Evolutionary conservation across 2,329 filamentous ascomycete species (phyloP), one percentile per base, ranked within the genome.

Genomic region (Verticillium nonalfalfae): DNA sequence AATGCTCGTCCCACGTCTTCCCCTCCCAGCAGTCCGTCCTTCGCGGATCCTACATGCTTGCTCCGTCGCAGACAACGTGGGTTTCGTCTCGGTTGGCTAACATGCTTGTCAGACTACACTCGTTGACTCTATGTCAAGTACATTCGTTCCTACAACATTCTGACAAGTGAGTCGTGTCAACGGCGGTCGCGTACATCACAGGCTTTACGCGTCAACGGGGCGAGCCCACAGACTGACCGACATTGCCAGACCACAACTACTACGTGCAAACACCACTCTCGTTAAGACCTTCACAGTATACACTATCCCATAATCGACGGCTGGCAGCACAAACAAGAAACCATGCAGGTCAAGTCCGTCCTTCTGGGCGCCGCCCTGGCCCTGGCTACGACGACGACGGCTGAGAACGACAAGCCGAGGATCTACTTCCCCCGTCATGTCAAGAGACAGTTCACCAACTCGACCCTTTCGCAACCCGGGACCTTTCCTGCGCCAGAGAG

Each of bases 341-440:
- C 67, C 67, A 86, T 86, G 83, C 81, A 78, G 68, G 74, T 78
- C 65, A 77, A 76, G 67, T 76, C 79, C 10, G 67, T 71, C 66
- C 69, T 81, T 61, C 67, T 84, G 69, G 78, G 79, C 66, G 79
- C 80, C 72, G 78, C 79, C 21, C 68, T 84, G 68, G 79, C 78
- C 66, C 72, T 82, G 63, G 75, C 79, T 38, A 75, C 79, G 3
- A 69, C 76, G n/a, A 76, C 74, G 61, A 73, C 73, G 65, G 80
- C 79, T 26, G 75, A 80, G 60, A 67, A 71, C 40, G 73, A 79
- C 38, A 74, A 75, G 64, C 82, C 83, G 18, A 79, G 77, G 69
- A 83, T 85, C 68, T 86, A 85, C 70, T 86, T 82, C 64, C 84
- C 84, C 13, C 77, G 80, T 61, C 77, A 84, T 54, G 75, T 86